Evolutionary conservation across 768 basidiomycete species (phyloP), one percentile per base, ranked within the genome.

Genomic region (Exsudoporus frostii): DNA sequence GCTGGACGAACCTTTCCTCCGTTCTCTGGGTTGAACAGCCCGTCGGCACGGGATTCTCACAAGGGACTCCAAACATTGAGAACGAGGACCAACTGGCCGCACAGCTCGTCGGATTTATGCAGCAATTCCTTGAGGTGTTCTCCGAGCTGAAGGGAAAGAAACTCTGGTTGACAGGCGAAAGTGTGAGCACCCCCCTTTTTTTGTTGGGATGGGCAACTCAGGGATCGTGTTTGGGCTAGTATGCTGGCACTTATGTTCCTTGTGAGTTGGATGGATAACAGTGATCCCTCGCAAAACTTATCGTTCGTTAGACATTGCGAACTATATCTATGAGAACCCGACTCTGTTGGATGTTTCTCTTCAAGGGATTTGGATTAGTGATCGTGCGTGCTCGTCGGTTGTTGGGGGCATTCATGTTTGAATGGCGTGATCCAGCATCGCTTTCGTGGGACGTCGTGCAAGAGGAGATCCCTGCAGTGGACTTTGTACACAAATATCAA

Each of bases 1-100:
- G 86, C 66, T 90, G 88, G 88, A 90, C 88, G 0, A 90, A 90
- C 61, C 74, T 90, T 7, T 87, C 86, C 2, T 88, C 84, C 49
- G 69, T 89, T 7, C 70, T 90, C 17, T 91, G 79, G 75, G 80
- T 90, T 10, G 89, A 91, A 56, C 89, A 90, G 57, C 88, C 88
- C 4, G 83, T 90, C 29, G 88, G 88, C 5, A 90, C 88, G 5
- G 88, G 88, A 0, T 90, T 84, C 65, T 85, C 85, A 3, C 85
- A 85, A 54, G 88, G 88, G 17, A 73, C 55, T 14, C 86, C 88
- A 1, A 80, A 83, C 52, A 83, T 84, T 36, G 68, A 74, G 65
- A 79, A 79, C 20, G 79, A 88, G 57, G 56, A 79, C 45, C 76
- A 85, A 42, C 72, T 89, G 0, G 83, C 83, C 7, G 80, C 69